Conservation (phyloP, 208 protist species). For the Leishmania guyanensis region DNA sequence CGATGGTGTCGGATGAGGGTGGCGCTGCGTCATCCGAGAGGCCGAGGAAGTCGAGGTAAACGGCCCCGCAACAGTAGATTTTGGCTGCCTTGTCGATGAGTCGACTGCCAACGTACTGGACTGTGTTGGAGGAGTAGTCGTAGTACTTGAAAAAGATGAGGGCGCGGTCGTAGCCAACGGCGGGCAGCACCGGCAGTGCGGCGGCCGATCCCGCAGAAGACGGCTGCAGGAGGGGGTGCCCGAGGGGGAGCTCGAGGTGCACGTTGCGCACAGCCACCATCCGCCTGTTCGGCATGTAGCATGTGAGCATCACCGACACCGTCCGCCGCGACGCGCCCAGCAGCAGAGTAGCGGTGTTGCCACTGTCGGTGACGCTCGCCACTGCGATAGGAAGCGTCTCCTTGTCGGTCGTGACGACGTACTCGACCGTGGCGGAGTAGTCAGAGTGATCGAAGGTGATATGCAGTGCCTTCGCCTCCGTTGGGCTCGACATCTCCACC, state of each 20-base stretch:
- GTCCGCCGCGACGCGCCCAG: slow-evolving; percentile 23
- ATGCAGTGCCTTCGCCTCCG: slow-evolving; percentile 19
- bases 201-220: background rate
- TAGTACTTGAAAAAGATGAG: slow-evolving; percentile 86
- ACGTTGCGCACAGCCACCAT: slow-evolving; percentile 27
- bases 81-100: slow-evolving; percentile 49
- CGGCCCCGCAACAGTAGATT: slow-evolving; percentile 38
- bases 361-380: slow-evolving; percentile 15
- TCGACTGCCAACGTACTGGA: slow-evolving; percentile 63
- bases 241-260: slow-evolving; percentile 34
- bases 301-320: slow-evolving; percentile 18
- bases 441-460: slow-evolving; percentile 24
- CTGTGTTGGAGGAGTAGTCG: slow-evolving; percentile 51
- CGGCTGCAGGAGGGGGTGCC: slow-evolving; percentile 12
- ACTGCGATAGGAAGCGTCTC: slow-evolving; percentile 21
- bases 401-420: slow-evolving; percentile 21
- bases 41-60: slow-evolving; percentile 44
- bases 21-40: slow-evolving; percentile 9
- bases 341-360: slow-evolving; percentile 20
- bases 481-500: slow-evolving; percentile 24
- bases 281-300: slow-evolving; percentile 15
- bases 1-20: background rate
- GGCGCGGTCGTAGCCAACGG: slow-evolving; percentile 38
- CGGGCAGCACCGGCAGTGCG: slow-evolving; percentile 25
- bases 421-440: slow-evolving; percentile 29